Base-by-base conservation (phyloP, 2,329 filamentous ascomycete species). In the Penicillium hesseltinei region DNA sequence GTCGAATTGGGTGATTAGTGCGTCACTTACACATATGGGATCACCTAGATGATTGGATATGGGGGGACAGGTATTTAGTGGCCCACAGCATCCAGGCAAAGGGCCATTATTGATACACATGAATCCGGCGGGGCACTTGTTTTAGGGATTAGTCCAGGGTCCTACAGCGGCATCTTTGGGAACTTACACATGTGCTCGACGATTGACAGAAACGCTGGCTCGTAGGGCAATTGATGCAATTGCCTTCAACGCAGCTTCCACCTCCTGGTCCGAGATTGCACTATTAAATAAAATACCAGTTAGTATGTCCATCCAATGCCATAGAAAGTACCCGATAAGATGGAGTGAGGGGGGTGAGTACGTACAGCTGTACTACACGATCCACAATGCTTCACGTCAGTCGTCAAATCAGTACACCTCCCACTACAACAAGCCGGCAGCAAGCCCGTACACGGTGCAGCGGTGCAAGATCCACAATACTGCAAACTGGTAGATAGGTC, bases 151-250 rank as follows among this genome's bases (percentile, higher is more conserved):
- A 46, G 36, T 21, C 10, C 11, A 27, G 5, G 2, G 5, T 31
- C 9, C 2, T 27, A 19, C 4, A 23, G 17, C 2, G 15, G 7
- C 2, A 21, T 3, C 11, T 2, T 42, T 27, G 3, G 10, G 15
- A 45, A 52, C 59, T 63, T 59, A 64, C 63, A 52, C 60, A 66
- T 35, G 45, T 56, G 52, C 57, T 60, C 31, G 60, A 55, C 21
- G 51, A 13, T 4, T 42, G 15, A 25, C 63, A 66, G 54, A 60
- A 63, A 21, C 56, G 57, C 9, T 29, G 38, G 1, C 47, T n/a
- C 44, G 21, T 23, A 5, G 54, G 54, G 29, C 63, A 64, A 17
- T 21, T 29, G 15, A 54, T 40, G 17, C 62, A 66, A 8, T 45
- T 21, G 0, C 56, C 62, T 5, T 36, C 50, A 23, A 60, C 49